Conservation (phyloP, 2,329 filamentous ascomycete genomes). For the Dichotomopilus funicola region DNA sequence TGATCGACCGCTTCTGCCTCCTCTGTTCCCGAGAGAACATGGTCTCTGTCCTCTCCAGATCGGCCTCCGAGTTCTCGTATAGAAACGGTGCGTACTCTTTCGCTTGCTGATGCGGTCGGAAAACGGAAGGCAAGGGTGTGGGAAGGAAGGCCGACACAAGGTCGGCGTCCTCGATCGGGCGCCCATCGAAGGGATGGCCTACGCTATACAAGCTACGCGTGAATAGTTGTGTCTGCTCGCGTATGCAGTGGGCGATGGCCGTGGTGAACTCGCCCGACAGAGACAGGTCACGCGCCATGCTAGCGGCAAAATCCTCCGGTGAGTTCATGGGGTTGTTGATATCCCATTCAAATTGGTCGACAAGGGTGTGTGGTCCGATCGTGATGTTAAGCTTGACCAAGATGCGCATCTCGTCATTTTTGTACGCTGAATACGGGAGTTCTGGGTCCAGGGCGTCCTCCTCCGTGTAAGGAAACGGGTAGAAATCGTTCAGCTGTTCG, state of each 20-base stretch:
- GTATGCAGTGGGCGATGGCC: conserved; percentile 94
- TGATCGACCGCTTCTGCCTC: conserved; percentile 90
- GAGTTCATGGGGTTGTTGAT: conserved; percentile 93
- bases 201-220: conserved; percentile 88
- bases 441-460: conserved; percentile 87
- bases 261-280: conserved; percentile 94
- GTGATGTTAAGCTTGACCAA: conserved; percentile 95
- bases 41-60: conserved; percentile 83
- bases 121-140: conserved; percentile 73
- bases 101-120: conserved; percentile 84
- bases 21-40: conserved; percentile 91
- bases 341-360: conserved; percentile 99
- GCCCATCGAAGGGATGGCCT: conserved; percentile 89
- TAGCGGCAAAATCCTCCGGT: conserved; percentile 85
- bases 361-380: conserved; percentile 85
- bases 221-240: conserved; percentile 92
- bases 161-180: conserved; percentile 87
- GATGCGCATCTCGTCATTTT: conserved; percentile 98
- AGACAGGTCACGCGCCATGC: conserved; percentile 84
- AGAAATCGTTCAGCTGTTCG: conserved; percentile 89
- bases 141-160: conserved; percentile 78
- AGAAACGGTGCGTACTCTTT: conserved; percentile 93
- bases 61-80: conserved; percentile 86
- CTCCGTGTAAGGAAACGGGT: conserved; percentile 82
- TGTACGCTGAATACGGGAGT: conserved; percentile 86